phyloP scores from a whole-genome alignment of 1,139 yeast genomes.

The Taiozyma onychis region DNA sequence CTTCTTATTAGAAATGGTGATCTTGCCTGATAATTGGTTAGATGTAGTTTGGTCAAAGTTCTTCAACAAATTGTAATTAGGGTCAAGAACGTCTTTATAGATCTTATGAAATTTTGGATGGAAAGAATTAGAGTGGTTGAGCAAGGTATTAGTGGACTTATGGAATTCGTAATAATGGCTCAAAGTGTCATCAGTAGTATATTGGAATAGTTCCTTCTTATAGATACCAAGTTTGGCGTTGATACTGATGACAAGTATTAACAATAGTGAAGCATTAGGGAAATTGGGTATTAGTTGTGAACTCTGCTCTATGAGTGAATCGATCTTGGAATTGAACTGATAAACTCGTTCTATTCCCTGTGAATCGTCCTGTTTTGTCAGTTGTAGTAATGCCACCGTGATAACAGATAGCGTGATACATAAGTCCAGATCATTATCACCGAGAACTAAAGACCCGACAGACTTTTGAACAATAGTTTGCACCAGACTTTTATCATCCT shows the following conservation, averaged over 20 bases:
- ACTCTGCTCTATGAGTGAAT: not conserved
- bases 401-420: not conserved
- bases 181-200: not conserved
- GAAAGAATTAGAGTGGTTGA: slow-evolving; percentile 10
- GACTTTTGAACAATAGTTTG: not conserved
- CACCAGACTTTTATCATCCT: not conserved
- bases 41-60: not conserved
- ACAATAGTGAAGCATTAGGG: not conserved
- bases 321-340: not conserved
- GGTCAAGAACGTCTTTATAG: slow-evolving; percentile 18
- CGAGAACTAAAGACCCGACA: not conserved
- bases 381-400: not conserved
- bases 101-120: slow-evolving; percentile 7
- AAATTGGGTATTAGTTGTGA: not conserved
- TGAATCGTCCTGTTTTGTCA: not conserved
- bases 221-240: slow-evolving; percentile 4
- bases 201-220: not conserved
- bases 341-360: not conserved
- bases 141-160: slow-evolving; percentile 9
- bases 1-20: slow-evolving; percentile 10
- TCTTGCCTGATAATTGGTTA: not conserved
- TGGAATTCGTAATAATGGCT: slow-evolving; percentile 8
- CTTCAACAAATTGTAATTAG: slow-evolving; percentile 14
- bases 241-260: slow-evolving; percentile 2
- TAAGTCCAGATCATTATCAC: not conserved